These are phyloP conservation scores for Pichia sp. DNA, from an alignment of 1,139 yeast species.

Conservation along the genomic window DNA sequence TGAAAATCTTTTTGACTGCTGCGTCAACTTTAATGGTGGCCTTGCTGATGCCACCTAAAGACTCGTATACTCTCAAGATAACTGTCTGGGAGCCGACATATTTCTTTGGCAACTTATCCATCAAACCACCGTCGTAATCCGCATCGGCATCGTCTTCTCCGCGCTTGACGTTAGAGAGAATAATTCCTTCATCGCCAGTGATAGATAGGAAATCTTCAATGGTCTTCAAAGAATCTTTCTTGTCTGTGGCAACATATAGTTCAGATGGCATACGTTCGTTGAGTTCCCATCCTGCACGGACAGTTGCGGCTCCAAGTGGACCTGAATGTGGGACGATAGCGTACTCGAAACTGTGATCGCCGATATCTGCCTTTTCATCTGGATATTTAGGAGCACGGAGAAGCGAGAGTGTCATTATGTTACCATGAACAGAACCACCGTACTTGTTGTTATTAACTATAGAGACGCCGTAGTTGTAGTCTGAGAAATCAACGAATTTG, in stretches of 20 bases:
- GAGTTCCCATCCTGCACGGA: slow-evolving; percentile 72
- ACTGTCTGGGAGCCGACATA: slow-evolving; percentile 47
- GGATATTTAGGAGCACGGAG: slow-evolving; percentile 87
- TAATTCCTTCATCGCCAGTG: slow-evolving; percentile 51
- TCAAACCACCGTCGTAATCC: slow-evolving; percentile 28
- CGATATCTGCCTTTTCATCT: slow-evolving; percentile 92
- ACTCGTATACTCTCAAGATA: slow-evolving; percentile 73
- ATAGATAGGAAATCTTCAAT: slow-evolving; percentile 28
- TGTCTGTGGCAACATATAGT: slow-evolving; percentile 18
- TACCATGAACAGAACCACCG: slow-evolving; percentile 90
- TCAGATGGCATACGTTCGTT: slow-evolving; percentile 44
- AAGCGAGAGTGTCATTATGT: slow-evolving; percentile 74
- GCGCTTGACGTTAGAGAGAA: slow-evolving; percentile 76
- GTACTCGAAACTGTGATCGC: slow-evolving; percentile 74
- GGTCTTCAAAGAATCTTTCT: slow-evolving; percentile 10
- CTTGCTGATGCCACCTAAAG: slow-evolving; percentile 70
- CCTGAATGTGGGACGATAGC: slow-evolving; percentile 83
- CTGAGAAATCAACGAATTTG: slow-evolving; percentile 88
- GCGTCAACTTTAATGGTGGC: slow-evolving; percentile 43
- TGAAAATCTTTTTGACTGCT: slow-evolving; percentile 46
- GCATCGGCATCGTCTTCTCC: slow-evolving; percentile 77
- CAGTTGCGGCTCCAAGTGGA: slow-evolving; percentile 55
- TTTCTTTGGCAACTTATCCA: slow-evolving; percentile 37
- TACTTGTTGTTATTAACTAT: slow-evolving; percentile 81
- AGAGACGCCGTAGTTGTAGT: slow-evolving; percentile 78